phyloP scores from a whole-genome alignment of 1,139 yeast species.

The Blastobotrys malaysiensis region DNA sequence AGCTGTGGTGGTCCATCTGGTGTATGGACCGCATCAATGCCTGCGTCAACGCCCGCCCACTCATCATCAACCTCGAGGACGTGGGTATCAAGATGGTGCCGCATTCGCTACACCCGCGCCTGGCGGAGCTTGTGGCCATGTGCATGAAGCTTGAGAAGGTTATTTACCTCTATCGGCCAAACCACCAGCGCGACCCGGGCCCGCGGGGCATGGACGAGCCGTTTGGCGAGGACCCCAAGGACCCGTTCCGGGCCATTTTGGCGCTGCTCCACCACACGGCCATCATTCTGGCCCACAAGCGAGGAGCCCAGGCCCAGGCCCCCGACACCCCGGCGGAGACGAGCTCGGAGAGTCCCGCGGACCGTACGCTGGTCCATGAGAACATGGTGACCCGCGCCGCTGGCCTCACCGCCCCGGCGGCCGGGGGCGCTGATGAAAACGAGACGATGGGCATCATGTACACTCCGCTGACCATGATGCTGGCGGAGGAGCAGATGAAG shows the following conservation, averaged over 20 bases:
- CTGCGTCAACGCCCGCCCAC: slow-evolving; percentile 37
- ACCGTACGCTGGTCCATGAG: not conserved
- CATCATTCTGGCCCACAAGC: slow-evolving; percentile 32
- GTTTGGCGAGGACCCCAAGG: slow-evolving; percentile 23
- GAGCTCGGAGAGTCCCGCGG: not conserved
- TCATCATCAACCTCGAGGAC: slow-evolving; percentile 37
- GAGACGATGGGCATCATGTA: slow-evolving; percentile 18
- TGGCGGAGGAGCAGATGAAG: slow-evolving; percentile 20
- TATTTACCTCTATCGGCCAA: slow-evolving; percentile 35
- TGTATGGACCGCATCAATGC: slow-evolving; percentile 39
- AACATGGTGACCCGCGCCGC: not conserved
- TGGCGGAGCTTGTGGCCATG: slow-evolving; percentile 31
- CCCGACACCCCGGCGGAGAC: not conserved
- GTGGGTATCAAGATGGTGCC: slow-evolving; percentile 34
- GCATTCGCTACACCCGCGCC: slow-evolving; percentile 22
- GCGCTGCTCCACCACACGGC: slow-evolving; percentile 31
- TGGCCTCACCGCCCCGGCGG: not conserved
- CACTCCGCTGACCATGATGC: slow-evolving; percentile 24
- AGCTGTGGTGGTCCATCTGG: slow-evolving; percentile 41
- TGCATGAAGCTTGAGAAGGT: slow-evolving; percentile 35
- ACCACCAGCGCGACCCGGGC: slow-evolving; percentile 21
- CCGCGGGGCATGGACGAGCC: slow-evolving; percentile 23
- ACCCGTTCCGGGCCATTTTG: slow-evolving; percentile 26
- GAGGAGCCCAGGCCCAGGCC: slow-evolving; percentile 14
- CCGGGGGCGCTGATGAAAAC: not conserved